Evolutionary conservation across 75 land plant species (phyloP).

Genomic region (Ceratopteris richardii): DNA sequence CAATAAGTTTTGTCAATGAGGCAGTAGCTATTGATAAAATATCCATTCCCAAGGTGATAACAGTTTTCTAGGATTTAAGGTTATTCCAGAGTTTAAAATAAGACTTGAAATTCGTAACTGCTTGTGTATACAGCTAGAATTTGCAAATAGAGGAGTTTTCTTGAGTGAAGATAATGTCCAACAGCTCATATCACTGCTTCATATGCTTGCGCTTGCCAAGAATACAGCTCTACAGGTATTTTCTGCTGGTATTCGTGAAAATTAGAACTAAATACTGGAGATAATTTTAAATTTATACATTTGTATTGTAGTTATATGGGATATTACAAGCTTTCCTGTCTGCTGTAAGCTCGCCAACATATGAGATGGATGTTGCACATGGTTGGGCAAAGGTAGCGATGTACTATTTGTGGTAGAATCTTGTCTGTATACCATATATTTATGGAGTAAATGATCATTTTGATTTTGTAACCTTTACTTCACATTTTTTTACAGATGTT

Average conservation of each 20-base stretch:
- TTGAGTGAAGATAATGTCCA: conserved; percentile 35
- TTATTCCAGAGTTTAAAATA: too few relatives aligned
- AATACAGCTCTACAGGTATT: conserved; percentile 25
- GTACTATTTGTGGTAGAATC: not conserved
- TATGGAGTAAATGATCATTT: too few relatives aligned
- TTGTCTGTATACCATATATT: too few relatives aligned
- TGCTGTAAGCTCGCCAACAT: not conserved
- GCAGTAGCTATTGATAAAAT: conserved; percentile 8
- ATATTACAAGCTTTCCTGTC: not conserved
- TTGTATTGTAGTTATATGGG: conserved; percentile 4
- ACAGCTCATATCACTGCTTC: conserved; percentile 22
- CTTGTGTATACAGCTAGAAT: not conserved
- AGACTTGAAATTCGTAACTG: too few relatives aligned
- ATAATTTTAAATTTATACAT: not conserved
- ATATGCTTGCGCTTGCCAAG: conserved; percentile 20
- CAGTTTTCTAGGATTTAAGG: too few relatives aligned
- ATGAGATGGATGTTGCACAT: not conserved
- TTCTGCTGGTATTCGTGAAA: not conserved
- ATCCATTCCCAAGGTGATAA: conserved; percentile 16
- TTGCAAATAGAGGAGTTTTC: conserved; percentile 25
- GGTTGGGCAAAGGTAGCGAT: conserved; percentile 6
- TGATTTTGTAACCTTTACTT: not conserved
- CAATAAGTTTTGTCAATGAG: conserved; percentile 25
- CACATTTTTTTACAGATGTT: conserved; percentile 14
- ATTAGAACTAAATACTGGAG: not conserved